A percentile compares a stretch with the other conserved stretches of the same genome.
These are phyloP conservation scores for Haplosporangium sp. DNA, from an alignment of 371 early-diverging fungal genomes.

Conservation along the genomic window DNA sequence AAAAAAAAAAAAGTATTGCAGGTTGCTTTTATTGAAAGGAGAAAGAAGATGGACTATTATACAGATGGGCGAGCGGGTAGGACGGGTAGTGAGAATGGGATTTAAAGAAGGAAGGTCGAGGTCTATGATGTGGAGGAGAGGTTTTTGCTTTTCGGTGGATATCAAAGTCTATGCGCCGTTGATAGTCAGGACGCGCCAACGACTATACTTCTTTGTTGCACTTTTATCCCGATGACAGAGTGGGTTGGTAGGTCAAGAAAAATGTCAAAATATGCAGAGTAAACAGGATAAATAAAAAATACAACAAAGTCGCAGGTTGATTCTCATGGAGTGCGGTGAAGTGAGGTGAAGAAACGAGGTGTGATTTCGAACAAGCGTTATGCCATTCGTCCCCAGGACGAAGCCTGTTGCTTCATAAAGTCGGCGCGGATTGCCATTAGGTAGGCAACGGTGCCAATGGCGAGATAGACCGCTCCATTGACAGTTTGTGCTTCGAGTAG, in stretches of 20 bases:
- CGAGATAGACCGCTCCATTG: slow-evolving; percentile 46
- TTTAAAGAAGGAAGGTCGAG: neutral
- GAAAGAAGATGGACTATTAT: slow-evolving; percentile 1
- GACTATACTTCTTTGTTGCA: too few relatives aligned
- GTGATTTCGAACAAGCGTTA: neutral
- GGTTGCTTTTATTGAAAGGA: neutral
- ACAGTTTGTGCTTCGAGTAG: slow-evolving; percentile 37
- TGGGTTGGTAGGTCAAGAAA: too few relatives aligned
- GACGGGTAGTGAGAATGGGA: neutral
- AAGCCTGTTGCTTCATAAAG: slow-evolving; percentile 28
- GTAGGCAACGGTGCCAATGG: slow-evolving; percentile 44
- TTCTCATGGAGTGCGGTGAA: too few relatives aligned
- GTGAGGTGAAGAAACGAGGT: neutral
- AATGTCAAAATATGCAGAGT: too few relatives aligned
- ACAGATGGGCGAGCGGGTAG: neutral
- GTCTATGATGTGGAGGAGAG: too few relatives aligned
- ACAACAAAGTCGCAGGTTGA: neutral
- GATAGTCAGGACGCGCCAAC: too few relatives aligned
- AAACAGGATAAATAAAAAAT: neutral
- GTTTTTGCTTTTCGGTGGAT: too few relatives aligned
- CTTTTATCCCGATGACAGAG: too few relatives aligned
- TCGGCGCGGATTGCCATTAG: slow-evolving; percentile 42
- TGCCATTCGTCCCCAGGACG: slow-evolving; percentile 24
- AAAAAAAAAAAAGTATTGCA: too few relatives aligned
- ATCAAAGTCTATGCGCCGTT: too few relatives aligned